Evolutionary conservation across 106 monocot genomes (phyloP).

Genomic region (Amphibolis antarctica): DNA sequence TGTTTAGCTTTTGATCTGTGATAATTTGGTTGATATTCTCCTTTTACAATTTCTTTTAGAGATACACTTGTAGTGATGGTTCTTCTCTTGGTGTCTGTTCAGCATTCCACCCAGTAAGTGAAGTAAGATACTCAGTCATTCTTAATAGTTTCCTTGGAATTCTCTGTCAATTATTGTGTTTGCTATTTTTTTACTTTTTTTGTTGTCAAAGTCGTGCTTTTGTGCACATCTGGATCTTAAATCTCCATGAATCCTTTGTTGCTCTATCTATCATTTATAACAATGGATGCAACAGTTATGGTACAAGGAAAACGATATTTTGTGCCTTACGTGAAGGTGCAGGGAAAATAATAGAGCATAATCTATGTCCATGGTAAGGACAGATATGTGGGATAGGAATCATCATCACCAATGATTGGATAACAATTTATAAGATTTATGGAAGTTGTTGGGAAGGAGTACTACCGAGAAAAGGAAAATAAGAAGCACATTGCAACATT

Average conservation of each 20-base stretch:
- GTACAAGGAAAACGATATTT: too few relatives aligned
- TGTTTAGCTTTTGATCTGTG: background rate
- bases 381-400: too few relatives aligned
- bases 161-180: background rate
- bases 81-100: constrained; percentile 38
- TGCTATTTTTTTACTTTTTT: background rate
- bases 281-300: background rate
- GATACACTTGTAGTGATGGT: constrained; percentile 37
- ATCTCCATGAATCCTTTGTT: background rate
- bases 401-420: too few relatives aligned
- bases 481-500: too few relatives aligned
- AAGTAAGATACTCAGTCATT: constrained; percentile 26
- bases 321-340: too few relatives aligned
- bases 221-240: too few relatives aligned
- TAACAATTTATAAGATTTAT: too few relatives aligned
- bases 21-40: background rate
- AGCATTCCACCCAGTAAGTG: constrained; percentile 48
- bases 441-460: too few relatives aligned
- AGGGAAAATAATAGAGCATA: too few relatives aligned
- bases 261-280: background rate
- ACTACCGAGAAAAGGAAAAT: too few relatives aligned
- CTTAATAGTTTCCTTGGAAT: background rate
- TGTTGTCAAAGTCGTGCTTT: background rate
- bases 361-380: too few relatives aligned
- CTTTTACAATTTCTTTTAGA: constrained; percentile 12